Base-by-base conservation (phyloP, 75 land plant genomes). In the Pinus tabuliformis region DNA sequence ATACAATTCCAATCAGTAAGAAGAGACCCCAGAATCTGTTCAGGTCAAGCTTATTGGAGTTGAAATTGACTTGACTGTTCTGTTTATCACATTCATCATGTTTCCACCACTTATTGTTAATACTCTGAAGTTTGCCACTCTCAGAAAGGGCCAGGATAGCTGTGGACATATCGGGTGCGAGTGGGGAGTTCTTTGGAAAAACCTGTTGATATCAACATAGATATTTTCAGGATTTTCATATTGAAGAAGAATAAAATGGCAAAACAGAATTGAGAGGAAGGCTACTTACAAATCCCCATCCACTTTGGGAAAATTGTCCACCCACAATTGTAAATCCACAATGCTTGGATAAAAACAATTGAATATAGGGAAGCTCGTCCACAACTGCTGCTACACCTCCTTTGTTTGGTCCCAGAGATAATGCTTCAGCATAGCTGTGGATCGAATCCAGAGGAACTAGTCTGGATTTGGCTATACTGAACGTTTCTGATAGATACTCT, bases 271-370 rank as follows among this genome's bases (percentile, higher is more conserved):
- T 33, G 33, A 2, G 2, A 30, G 22, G 18, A 58, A 54, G n/a
- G 74, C 61, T 68, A 89, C 93, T 91, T 81, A 93, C 94, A 87
- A 95, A 93, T 74, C 96, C 96, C 96, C 96, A 95, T 17, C 96
- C 98, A 74, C 80, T 85, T 77, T 84, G 90, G 11, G 98, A 93
- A 80, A 93, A 90, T 77, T 87, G 86, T 72, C 83, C 83, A 8
- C 98, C 98, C 1, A 88, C 90, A 28, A 90, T 89, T 24, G 83
- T 77, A 66, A 82, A 93, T 33, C 83, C 87, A 80, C 98, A 95
- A 28, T 88, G 75, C 22, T 88, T 84, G 59, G 98, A 87, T 60
- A 92, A 83, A 63, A 95, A 95, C 57, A 93, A 78, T 77, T 95
- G 91, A 6, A 91, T 73, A 59, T 95, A 95, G 22, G 96, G 92